Evolutionary conservation across 371 early-diverging fungal species (phyloP).

Genomic region (Mortierella sp.): DNA sequence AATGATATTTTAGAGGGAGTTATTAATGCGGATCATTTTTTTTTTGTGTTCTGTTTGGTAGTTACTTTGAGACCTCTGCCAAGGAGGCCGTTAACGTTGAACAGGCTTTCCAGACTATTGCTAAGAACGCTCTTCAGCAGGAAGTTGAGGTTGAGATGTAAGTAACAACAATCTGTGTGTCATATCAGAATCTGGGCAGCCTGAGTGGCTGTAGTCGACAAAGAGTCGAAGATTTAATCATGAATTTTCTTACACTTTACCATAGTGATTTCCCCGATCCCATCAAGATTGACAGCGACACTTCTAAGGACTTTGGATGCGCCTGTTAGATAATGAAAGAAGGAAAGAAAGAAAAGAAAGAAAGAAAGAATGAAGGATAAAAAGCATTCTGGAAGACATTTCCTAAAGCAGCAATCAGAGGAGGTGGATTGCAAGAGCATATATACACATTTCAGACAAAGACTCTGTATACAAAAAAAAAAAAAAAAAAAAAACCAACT

Average conservation of each 20-base stretch:
- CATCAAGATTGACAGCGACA: slow-evolving; percentile 87
- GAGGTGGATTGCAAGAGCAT: no score
- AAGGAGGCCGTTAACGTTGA: slow-evolving; percentile 98
- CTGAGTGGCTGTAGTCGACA: no score
- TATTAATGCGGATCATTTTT: not conserved
- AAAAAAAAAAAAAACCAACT: not conserved
- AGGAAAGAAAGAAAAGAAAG: not conserved
- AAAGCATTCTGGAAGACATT: not conserved
- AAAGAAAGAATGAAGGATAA: not conserved
- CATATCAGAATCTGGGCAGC: not conserved
- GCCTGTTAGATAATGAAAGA: slow-evolving; percentile 63
- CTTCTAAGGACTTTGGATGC: slow-evolving; percentile 73
- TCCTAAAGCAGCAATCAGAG: not conserved
- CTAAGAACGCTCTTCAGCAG: slow-evolving; percentile 92
- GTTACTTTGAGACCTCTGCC: slow-evolving; percentile 96
- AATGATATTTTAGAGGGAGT: not conserved
- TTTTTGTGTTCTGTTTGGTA: slow-evolving; percentile 9
- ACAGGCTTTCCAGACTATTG: slow-evolving; percentile 95
- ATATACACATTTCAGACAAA: no score
- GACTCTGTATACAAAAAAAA: not conserved
- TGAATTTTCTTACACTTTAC: slow-evolving; percentile 17
- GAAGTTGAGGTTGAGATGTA: slow-evolving; percentile 93
- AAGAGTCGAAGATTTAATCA: not conserved
- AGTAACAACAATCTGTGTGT: slow-evolving; percentile 4
- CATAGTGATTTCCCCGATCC: slow-evolving; percentile 93